Base-by-base conservation (phyloP, 2,329 filamentous ascomycete genomes). In the Trichoderma citrinoviride region DNA sequence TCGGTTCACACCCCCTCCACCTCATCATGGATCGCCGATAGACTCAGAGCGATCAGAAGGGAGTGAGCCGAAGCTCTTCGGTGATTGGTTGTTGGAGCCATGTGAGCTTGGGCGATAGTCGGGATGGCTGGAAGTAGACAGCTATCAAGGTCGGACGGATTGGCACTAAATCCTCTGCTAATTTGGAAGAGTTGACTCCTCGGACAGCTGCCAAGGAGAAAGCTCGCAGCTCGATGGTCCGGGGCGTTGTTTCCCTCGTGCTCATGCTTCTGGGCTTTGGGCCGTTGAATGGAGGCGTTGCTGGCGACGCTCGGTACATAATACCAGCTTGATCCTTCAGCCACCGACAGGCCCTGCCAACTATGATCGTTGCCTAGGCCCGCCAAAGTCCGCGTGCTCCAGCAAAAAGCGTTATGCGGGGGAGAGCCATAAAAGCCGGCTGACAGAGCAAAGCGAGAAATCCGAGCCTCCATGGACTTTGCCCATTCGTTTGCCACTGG, bases 391-490 rank as follows among this genome's bases (percentile, higher is more conserved):
- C 49, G 49, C 21, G 25, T 40, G 33, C 33, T 62, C 23, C 58
- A 50, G 47, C 37, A 62, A 44, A 54, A 19, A 54, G 23, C n/a
- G 29, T 44, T 53, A 44, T 62, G 58, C 58, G 58, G 58, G 58
- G 58, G 49, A 54, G 43, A 52, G 21, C 23, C 37, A 43, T 37
- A 61, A 33, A 43, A 19, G 58, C 58, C 58, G 4, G 58, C 58
- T 62, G 23, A 62, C 58, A 54, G 47, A 62, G 40, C 49, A 44
- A 44, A n/a, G 49, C 47, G 58, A 62, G 58, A 21, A 23, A 46
- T 15, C 58, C 47, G 49, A 62, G 49, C 58, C n/a, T 62, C 58
- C 58, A 53, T 44, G 58, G 58, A 62, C 46, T 53, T 54, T 53
- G 27, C 25, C 17, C 25, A 33, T 62, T 62, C 37, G n/a, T n/a